Conservation (phyloP, 1,284 basidiomycete species). For the Cerrena zonata region DNA sequence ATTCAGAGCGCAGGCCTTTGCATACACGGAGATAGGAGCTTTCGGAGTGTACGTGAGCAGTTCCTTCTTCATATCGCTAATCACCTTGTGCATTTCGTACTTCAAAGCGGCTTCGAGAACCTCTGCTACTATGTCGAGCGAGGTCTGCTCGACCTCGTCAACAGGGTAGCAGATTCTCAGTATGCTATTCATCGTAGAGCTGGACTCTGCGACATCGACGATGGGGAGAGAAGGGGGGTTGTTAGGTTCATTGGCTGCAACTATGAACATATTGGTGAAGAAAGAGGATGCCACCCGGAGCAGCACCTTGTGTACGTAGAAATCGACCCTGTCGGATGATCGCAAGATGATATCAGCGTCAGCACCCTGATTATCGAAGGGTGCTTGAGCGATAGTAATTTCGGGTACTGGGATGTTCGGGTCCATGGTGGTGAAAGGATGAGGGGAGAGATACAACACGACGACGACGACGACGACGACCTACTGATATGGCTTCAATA, state of each 20-base stretch:
- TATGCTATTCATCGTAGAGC: neutral
- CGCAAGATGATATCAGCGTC: no score
- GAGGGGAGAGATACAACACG: no score
- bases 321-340: conserved; percentile 25
- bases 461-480: no score
- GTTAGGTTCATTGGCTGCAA: neutral
- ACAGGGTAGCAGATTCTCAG: neutral
- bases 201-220: neutral
- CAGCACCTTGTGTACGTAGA: conserved; percentile 29
- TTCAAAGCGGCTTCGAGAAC: neutral
- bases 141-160: neutral
- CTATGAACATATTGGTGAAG: conserved; percentile 4
- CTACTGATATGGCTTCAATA: no score
- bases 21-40: neutral
- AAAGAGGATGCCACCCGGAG: conserved; percentile 26
- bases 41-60: neutral
- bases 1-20: neutral
- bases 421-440: no score
- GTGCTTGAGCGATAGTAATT: no score
- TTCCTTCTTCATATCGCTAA: neutral
- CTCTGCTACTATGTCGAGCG: neutral
- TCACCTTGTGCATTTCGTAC: neutral
- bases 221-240: neutral
- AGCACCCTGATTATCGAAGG: no score
- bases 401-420: no score